Base-by-base conservation (phyloP, 2,329 filamentous ascomycete species). In the Aciculosporium take region DNA sequence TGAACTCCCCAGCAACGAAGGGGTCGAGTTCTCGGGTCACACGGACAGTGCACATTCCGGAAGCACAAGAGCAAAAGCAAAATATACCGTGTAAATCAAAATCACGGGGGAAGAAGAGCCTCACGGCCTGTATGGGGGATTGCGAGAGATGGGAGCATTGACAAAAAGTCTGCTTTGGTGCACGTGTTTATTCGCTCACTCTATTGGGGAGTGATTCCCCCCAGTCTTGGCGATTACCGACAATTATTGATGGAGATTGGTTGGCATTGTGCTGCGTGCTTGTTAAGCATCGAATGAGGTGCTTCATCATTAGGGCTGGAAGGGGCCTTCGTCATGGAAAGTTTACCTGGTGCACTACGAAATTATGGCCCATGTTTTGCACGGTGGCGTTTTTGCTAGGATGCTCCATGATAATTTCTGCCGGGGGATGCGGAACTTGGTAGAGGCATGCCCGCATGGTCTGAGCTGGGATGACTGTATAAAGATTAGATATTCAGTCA, bases 11-110 rank as follows among this genome's bases (percentile, higher is more conserved):
- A 65, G 79, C 42, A 72, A 67, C 46, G 91, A 96, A 60, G 63
- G 69, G 46, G 78, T 98, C 45, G 93, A 98, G 67, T 98, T 96
- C 67, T 94, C 86, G 17, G 91, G 91, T 46, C 91, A 98, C 67
- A 94, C 86, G 15, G 93, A 98, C 53, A 84, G 84, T 53, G 89
- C 91, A 29, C 84, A 94, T 61, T 79, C 83, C 46, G 91, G 91
- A 51, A 95, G 88, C 66, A 94, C 86, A 45, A 80, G 93, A 54
- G 91, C 91, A 43, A 96, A 93, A 74, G 84, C 91, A 54, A 98
- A 95, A 73, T 85, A 86, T 64, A 71, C 74, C 39, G 87, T 87
- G 56, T 95, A 81, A 70, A 40, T 2, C 10, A 32, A 28, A 10
- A 13, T 31, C 20, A 17, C 31, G 7, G 7, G 23, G 39, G 21